Evolutionary conservation across 306 rosid species (phyloP), one percentile per base, ranked within the genome.

Genomic region (Vigna nakashimae): DNA sequence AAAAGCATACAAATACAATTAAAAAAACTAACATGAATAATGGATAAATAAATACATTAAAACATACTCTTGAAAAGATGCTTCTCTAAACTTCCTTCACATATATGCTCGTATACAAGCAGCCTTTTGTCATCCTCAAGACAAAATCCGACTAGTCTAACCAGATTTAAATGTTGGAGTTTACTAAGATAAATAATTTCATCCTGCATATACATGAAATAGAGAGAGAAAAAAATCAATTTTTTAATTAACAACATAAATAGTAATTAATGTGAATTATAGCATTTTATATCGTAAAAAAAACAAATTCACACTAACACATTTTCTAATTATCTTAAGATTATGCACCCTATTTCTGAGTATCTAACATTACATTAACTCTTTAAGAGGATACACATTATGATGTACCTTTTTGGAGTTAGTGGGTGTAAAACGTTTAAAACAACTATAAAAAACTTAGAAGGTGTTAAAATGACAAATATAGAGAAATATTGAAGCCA

Each of bases 61-160:
- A 1, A 65, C 71, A 9, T 65, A 90, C 95, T 79, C 56, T 82
- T 79, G 28, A 88, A 88, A 1, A 88, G 83, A 75, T 92, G 93
- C 48, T 86, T 78, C 53, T 92, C 96, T 73, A 90, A 72, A 88
- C 95, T 92, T 79, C 97, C 97, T 40, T 89, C 80, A 32, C 85
- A 74, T 86, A 91, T 77, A 28, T 82, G 90, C 84, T 92, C 96
- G 15, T 92, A 90, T 0, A 90, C 96, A 1, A 92, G 85, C 6
- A 88, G 15, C 80, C 93, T 85, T 38, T 92, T 84, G 17, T 87
- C 85, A 69, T 66, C 85, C 71, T 92, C 96, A 7, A 75, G 90
- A 77, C 96, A 87, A 38, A 51, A 90, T 2, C 97, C 96, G 48
- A 87, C 11, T 16, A 92, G 78, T 68, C 80, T 90, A 5, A 90